phyloP scores from a whole-genome alignment of 176 grass and related monocot genomes.

The bread wheat (Triticum aestivum) region DNA sequence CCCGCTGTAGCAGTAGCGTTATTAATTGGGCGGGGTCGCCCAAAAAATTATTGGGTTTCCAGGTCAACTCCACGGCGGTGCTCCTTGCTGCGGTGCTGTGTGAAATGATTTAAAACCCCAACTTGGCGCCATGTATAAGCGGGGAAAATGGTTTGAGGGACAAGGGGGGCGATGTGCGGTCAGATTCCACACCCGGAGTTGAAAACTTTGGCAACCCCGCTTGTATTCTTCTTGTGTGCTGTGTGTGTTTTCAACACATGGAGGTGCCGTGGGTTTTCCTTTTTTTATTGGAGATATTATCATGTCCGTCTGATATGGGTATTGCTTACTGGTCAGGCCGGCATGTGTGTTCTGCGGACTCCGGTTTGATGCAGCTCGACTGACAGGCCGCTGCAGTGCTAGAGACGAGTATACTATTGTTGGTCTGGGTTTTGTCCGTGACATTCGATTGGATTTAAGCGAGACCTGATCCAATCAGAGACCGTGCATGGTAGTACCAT shows the following conservation, averaged over 20 bases:
- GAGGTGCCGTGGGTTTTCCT: neutral
- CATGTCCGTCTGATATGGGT: neutral
- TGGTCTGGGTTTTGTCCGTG: conserved; percentile 26
- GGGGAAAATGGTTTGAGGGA: neutral
- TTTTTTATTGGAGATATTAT: neutral
- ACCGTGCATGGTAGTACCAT: conserved; percentile 23
- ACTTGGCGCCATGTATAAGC: conserved; percentile 37
- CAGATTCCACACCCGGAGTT: conserved; percentile 42
- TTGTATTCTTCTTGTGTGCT: conserved; percentile 44
- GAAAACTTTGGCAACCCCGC: conserved; percentile 37
- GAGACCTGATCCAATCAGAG: conserved; percentile 25
- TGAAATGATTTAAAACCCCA: conserved; percentile 46
- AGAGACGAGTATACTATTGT: neutral
- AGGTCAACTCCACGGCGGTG: conserved; percentile 35
- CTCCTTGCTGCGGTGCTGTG: conserved; percentile 20
- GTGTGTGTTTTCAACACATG: conserved; percentile 41
- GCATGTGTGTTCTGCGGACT: neutral
- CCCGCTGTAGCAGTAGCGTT: neutral
- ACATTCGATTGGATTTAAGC: neutral
- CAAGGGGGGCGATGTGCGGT: conserved; percentile 25
- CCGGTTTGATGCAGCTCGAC: neutral
- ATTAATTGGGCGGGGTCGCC: conserved; percentile 50
- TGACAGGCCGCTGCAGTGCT: conserved; percentile 27
- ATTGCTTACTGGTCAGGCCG: neutral
- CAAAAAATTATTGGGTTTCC: conserved; percentile 15